Conservation (phyloP, 192 early-diverging fungal species). For the Spinellus fusiger region DNA sequence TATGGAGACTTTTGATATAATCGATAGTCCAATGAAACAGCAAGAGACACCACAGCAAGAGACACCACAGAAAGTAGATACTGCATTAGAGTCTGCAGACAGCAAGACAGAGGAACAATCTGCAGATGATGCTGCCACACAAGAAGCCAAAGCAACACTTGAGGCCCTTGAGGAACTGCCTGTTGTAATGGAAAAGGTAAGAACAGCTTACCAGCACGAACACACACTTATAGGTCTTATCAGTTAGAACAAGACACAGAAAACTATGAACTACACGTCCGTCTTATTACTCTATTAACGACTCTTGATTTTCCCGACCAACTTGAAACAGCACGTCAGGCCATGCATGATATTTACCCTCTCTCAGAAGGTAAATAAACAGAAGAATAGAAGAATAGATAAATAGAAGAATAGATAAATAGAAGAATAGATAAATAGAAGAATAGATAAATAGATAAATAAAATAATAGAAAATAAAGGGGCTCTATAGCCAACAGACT, state of each 20-base stretch:
- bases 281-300: constrained; percentile 38
- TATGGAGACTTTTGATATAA: background rate
- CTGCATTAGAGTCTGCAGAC: no score
- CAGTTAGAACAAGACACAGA: constrained; percentile 10
- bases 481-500: no score
- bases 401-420: background rate
- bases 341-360: constrained; percentile 55
- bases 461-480: no score
- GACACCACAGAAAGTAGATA: no score
- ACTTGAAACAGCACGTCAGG: constrained; percentile 45
- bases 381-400: background rate
- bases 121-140: background rate
- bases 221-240: background rate
- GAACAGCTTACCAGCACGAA: background rate
- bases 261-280: constrained; percentile 48
- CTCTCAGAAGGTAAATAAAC: constrained; percentile 54
- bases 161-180: background rate
- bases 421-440: background rate
- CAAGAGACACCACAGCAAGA: background rate
- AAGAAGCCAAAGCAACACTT: background rate
- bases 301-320: constrained; percentile 36
- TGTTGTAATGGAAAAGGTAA: background rate
- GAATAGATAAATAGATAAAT: background rate
- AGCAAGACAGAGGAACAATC: background rate
- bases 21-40: no score